Percentiles rank a stretch among this genome's conserved stretches.
phyloP scores from a whole-genome alignment of 306 rosid genomes.

The Medicago ruthenica region DNA sequence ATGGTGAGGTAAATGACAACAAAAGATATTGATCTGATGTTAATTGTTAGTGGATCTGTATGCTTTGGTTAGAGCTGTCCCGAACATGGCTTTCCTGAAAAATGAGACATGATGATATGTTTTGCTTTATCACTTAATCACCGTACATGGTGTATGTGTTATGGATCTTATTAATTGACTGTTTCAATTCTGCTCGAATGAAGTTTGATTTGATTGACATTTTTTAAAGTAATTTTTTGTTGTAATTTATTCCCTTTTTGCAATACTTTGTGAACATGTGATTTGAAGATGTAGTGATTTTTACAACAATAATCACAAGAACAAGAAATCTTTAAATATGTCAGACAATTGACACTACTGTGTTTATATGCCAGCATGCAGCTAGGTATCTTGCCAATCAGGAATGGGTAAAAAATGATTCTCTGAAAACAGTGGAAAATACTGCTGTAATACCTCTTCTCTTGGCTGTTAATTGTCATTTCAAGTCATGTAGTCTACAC shows the following conservation, averaged over 20 bases:
- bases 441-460: slow-evolving; percentile 74
- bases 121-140: slow-evolving; percentile 30
- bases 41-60: slow-evolving; percentile 9
- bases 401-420: slow-evolving; percentile 94
- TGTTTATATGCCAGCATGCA: slow-evolving; percentile 77
- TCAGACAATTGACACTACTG: slow-evolving; percentile 36
- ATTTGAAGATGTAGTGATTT: slow-evolving; percentile 9
- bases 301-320: slow-evolving; percentile 13
- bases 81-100: slow-evolving; percentile 6
- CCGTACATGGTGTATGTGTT: neutral
- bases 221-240: slow-evolving; percentile 3
- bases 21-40: neutral
- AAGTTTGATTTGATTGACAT: slow-evolving; percentile 18
- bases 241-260: slow-evolving; percentile 9
- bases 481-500: slow-evolving; percentile 26
- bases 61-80: slow-evolving; percentile 15
- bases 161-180: slow-evolving; percentile 18
- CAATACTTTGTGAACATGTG: neutral
- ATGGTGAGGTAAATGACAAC: slow-evolving; percentile 17
- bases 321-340: neutral
- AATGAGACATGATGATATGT: slow-evolving; percentile 12
- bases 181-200: slow-evolving; percentile 18
- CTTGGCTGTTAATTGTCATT: slow-evolving; percentile 38
- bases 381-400: slow-evolving; percentile 97
- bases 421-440: slow-evolving; percentile 92